Conservation (phyloP, 2,329 filamentous ascomycete species). For the Rhinocladiella mackenziei region DNA sequence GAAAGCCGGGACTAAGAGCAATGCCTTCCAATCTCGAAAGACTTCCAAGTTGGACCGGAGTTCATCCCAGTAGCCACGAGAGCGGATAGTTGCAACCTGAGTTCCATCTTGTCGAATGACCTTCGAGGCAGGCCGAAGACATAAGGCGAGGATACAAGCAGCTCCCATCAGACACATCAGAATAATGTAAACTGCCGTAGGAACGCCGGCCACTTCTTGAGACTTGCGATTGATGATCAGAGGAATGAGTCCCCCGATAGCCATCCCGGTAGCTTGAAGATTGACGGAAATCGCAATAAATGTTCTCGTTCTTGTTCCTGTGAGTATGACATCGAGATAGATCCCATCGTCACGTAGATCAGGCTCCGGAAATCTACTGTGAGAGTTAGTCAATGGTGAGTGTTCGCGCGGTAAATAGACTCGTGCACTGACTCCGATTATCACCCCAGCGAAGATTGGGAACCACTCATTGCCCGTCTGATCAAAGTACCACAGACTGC, state of each 20-base stretch:
- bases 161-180: constrained; percentile 9
- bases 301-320: constrained; percentile 34
- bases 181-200: constrained; percentile 5
- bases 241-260: constrained; percentile 7
- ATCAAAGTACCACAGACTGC: constrained; percentile 3
- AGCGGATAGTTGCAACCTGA: constrained; percentile 29
- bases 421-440: neutral
- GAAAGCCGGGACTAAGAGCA: constrained; percentile 31
- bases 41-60: constrained; percentile 32
- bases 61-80: constrained; percentile 31
- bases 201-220: constrained; percentile 4
- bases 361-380: constrained; percentile 11
- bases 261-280: constrained; percentile 31
- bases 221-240: constrained; percentile 12
- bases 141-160: constrained; percentile 4
- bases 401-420: too few species aligned
- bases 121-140: constrained; percentile 2
- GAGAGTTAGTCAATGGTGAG: neutral
- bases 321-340: constrained; percentile 34
- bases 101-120: constrained; percentile 23
- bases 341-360: constrained; percentile 34
- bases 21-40: constrained; percentile 30
- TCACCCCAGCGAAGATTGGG: neutral
- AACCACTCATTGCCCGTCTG: neutral
- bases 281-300: constrained; percentile 34